Evolutionary conservation across 176 grass and related monocot genomes (phyloP).

Genomic region (Eleusine indica): DNA sequence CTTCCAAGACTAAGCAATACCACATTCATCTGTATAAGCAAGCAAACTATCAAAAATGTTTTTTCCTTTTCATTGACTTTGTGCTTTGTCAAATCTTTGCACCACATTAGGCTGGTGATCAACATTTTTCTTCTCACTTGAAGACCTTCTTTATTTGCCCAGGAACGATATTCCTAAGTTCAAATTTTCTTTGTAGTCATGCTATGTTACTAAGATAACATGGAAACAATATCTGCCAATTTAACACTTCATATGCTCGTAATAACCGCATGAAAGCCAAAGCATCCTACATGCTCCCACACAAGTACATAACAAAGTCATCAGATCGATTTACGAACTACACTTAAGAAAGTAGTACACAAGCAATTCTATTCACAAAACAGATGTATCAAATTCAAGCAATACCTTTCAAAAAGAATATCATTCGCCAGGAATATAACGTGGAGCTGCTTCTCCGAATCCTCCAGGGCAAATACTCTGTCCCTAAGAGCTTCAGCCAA

Average conservation of each 20-base stretch:
- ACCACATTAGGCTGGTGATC: neutral
- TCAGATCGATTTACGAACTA: neutral
- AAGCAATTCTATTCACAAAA: neutral
- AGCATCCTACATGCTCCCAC: neutral
- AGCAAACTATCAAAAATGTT: neutral
- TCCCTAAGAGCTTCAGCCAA: constrained; percentile 86
- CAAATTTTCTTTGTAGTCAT: neutral
- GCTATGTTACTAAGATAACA: neutral
- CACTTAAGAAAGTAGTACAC: neutral
- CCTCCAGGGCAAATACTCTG: constrained; percentile 74
- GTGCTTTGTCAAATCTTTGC: neutral
- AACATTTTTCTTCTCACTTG: neutral
- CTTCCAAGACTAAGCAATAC: neutral
- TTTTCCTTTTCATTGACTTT: neutral
- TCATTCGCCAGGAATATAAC: constrained; percentile 96
- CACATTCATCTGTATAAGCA: neutral
- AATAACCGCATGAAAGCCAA: neutral
- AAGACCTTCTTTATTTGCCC: neutral
- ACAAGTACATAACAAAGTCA: neutral
- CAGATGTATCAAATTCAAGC: neutral
- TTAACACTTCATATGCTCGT: neutral
- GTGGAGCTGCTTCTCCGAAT: constrained; percentile 90
- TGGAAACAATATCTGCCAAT: neutral
- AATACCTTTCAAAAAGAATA: constrained; percentile 95
- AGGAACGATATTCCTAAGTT: neutral